Base-by-base conservation (phyloP, 2,329 filamentous ascomycete genomes). In the Ascocoryne sarcoides region DNA sequence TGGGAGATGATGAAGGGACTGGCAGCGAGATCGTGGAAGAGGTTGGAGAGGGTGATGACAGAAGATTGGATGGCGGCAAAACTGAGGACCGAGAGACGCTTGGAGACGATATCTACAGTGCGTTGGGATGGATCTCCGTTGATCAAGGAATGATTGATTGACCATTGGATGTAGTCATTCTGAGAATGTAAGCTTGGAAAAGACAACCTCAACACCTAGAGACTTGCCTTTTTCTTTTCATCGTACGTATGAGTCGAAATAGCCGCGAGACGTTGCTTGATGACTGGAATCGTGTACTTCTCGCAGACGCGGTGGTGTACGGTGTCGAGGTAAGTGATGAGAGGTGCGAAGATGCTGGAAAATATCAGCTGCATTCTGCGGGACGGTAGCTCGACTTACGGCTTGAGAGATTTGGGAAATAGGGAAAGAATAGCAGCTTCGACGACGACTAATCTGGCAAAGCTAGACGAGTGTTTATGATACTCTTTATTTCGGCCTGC, bases 91-190 rank as follows among this genome's bases (percentile, higher is more conserved):
- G 40, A 41, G 33, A 58, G 44, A 8, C 56, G 48, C 10, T 47
- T 46, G 3, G 50, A 42, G 18, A 59, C 61, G 21, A 65, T 54
- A 15, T 54, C 50, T 5, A 38, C 14, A 7, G 56, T 45, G 2
- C 62, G 52, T 44, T 69, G 65, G 0, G 62, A 37, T 0, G 57
- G 62, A 1, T 65, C 58, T 32, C 68, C 54, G 39, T 60, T 57
- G 9, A 49, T 43, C 10, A 57, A 43, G 10, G 61, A 62, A 42
- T 65, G 60, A 36, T 56, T 47, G 15, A 66, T 58, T 1, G 57
- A 58, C 63, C 63, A 66, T 47, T 64, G 59, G 9, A 65, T 50
- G 42, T 64, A 66, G 45, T 65, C 62, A 39, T 62, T 59, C 51
- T 53, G 5, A 20, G 15, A 7, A 34, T 5, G 34, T 55, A 57